Evolutionary conservation across 2,329 filamentous ascomycete genomes (phyloP), one percentile per base, ranked within the genome.

Genomic region (Orbilia oligospora): DNA sequence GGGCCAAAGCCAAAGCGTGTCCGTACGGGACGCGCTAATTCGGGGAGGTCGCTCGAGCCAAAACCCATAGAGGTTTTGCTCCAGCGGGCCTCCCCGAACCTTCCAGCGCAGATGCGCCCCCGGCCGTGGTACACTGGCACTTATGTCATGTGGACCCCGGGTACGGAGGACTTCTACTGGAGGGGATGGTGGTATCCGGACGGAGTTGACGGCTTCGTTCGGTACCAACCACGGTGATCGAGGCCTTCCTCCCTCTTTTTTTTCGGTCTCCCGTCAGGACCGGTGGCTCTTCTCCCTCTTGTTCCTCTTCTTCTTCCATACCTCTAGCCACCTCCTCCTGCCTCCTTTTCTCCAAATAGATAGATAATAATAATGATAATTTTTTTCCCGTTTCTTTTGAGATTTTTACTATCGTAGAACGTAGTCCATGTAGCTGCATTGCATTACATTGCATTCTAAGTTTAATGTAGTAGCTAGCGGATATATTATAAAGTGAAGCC

Each of bases 161-260:
- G 20, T 0, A 9, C 16, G 10, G 53, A 18, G 12, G 69, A 72
- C 33, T 18, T 5, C 10, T 48, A 56, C 16, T 33, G 22, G 33
- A 18, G 58, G 2, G 18, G 27, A 12, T 72, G 69, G 69, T 72
- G 58, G 58, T 72, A 72, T 30, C n/a, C 69, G 22, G n/a, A 55
- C 8, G 24, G 22, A 8, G 20, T 12, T 16, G 9, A 12, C 6
- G 69, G 69, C 4, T 14, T 56, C 36, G 58, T 55, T 27, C 69
- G 69, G 8, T 65, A 72, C 20, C 33, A 66, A 46, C 14, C 63
- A 1, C 20, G 12, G 36, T 58, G 10, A 5, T n/a, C n/a, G n/a
- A n/a, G n/a, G n/a, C n/a, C 24, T 53, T 53, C 18, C 49, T 30
- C 14, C 27, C 14, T n/a, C 49, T 53, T 9, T 33, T 53, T 30